Evolutionary conservation across 805 yeast species (phyloP).

Genomic region (Wickerhamiella dianesei): DNA sequence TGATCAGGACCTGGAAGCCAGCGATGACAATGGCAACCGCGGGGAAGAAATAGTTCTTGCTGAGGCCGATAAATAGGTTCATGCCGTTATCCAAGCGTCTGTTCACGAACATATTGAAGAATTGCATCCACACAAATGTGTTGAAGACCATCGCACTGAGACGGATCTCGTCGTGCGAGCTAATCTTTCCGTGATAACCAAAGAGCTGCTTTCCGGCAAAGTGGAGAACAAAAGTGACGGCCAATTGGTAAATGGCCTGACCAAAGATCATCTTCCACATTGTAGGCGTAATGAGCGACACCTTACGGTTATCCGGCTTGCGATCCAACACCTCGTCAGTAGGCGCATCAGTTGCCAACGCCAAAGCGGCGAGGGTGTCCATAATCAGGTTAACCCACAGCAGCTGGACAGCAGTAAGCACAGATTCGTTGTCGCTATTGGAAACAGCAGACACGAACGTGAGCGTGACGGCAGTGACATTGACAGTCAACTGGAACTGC

Average conservation of each 20-base stretch:
- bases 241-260: conserved; percentile 66
- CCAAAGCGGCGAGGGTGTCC: conserved; percentile 97
- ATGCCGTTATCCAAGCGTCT: conserved; percentile 76
- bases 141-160: conserved; percentile 82
- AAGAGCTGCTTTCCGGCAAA: conserved; percentile 62
- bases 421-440: conserved; percentile 64
- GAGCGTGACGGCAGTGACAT: conserved; percentile 86
- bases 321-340: conserved; percentile 65
- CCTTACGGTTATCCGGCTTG: conserved; percentile 69
- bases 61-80: conserved; percentile 71
- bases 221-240: conserved; percentile 66
- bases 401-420: conserved; percentile 90
- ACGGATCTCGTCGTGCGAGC: conserved; percentile 38
- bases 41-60: conserved; percentile 72
- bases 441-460: conserved; percentile 92
- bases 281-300: conserved; percentile 70
- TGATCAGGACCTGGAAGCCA: conserved; percentile 73
- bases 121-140: conserved; percentile 95
- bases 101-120: conserved; percentile 82
- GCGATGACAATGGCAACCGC: conserved; percentile 61
- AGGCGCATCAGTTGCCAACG: conserved; percentile 95
- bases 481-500: conserved; percentile 93
- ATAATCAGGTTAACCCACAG: conserved; percentile 95
- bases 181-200: conserved; percentile 16
- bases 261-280: conserved; percentile 99